These are phyloP conservation scores for Aquanectria penicillioides DNA, from an alignment of 2,329 filamentous ascomycete species.

Conservation along the genomic window DNA sequence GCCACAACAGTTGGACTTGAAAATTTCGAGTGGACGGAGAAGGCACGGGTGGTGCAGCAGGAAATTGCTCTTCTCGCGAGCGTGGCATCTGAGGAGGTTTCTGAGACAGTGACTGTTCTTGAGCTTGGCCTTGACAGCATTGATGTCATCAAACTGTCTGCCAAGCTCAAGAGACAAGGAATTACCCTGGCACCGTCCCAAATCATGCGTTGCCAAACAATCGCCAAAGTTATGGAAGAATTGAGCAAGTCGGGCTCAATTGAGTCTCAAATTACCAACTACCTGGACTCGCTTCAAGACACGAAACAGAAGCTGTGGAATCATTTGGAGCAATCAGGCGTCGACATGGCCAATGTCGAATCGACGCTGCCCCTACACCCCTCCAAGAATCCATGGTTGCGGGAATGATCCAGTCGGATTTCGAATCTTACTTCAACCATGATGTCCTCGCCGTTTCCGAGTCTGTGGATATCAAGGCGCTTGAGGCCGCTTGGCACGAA, in stretches of 20 bases:
- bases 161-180: conserved; percentile 70
- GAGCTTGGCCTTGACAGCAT: conserved; percentile 92
- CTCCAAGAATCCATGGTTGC: conserved; percentile 88
- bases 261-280: neutral
- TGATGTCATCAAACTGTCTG: conserved; percentile 85
- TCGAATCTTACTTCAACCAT: conserved; percentile 84
- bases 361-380: conserved; percentile 79
- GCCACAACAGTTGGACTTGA: conserved; percentile 36
- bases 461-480: conserved; percentile 62
- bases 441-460: conserved; percentile 73
- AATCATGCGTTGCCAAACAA: conserved; percentile 79
- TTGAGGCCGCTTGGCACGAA: conserved; percentile 69
- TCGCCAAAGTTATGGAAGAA: conserved; percentile 64
- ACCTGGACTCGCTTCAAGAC: conserved; percentile 24
- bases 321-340: conserved; percentile 48
- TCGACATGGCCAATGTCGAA: conserved; percentile 58
- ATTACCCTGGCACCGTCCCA: conserved; percentile 75
- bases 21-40: conserved; percentile 67
- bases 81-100: conserved; percentile 60
- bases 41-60: conserved; percentile 63
- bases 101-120: conserved; percentile 73
- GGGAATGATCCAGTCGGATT: conserved; percentile 81
- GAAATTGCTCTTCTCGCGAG: conserved; percentile 73
- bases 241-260: neutral
- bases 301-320: conserved; percentile 48